Evolutionary conservation across 495 filamentous ascomycete genomes (phyloP).

Genomic region (Bacidia gigantensis): DNA sequence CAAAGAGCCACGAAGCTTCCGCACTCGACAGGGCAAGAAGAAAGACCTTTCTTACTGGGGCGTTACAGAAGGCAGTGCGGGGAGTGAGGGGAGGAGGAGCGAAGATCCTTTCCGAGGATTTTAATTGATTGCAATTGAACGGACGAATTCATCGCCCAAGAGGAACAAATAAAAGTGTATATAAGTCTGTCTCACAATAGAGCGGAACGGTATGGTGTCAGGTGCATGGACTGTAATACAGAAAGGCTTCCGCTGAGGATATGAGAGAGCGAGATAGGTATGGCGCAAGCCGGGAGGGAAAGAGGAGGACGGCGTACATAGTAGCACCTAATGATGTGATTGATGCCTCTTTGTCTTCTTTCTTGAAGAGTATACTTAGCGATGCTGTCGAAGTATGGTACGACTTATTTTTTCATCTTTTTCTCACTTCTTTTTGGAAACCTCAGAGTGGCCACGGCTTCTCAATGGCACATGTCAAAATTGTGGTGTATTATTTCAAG

Average conservation of each 20-base stretch:
- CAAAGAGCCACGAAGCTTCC: neutral
- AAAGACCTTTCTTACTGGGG: constrained; percentile 20
- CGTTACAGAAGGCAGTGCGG: neutral
- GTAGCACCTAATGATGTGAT: too few species aligned
- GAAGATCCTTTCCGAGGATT: constrained; percentile 17
- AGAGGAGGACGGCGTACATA: too few species aligned
- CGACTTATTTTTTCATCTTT: too few species aligned
- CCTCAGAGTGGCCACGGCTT: too few species aligned
- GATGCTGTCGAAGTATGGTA: too few species aligned
- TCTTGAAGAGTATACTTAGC: too few species aligned
- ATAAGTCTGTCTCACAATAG: neutral
- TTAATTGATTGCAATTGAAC: neutral
- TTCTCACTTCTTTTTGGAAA: too few species aligned
- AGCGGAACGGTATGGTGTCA: neutral
- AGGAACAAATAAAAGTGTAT: neutral
- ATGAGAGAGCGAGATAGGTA: neutral
- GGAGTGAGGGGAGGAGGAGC: neutral
- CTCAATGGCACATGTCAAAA: too few species aligned
- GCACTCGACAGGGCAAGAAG: constrained; percentile 6
- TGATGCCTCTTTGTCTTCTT: too few species aligned
- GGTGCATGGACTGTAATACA: neutral
- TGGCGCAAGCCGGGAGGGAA: too few species aligned
- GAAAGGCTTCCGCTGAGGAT: neutral
- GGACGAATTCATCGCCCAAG: neutral
- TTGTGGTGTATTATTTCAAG: too few species aligned